phyloP scores from a whole-genome alignment of 2,329 filamentous ascomycete species.

The Fusarium austroafricanum region DNA sequence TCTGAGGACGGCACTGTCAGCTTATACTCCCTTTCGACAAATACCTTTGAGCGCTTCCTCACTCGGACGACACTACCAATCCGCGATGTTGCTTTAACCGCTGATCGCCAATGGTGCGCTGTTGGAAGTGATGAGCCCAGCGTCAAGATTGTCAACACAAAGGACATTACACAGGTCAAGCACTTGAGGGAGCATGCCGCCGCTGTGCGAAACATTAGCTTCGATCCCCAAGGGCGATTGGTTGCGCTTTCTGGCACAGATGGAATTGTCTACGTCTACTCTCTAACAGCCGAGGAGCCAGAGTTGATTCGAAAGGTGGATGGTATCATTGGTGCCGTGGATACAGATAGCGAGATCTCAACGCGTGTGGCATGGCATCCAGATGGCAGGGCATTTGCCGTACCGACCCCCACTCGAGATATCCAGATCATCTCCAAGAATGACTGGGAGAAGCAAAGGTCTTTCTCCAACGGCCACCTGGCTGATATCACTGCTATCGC shows the following conservation, averaged over 20 bases:
- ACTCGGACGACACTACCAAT: conserved; percentile 87
- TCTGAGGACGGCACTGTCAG: conserved; percentile 97
- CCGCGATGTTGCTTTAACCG: conserved; percentile 84
- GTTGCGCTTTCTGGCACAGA: conserved; percentile 88
- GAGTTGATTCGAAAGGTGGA: conserved; percentile 86
- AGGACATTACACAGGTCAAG: conserved; percentile 80
- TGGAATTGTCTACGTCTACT: conserved; percentile 91
- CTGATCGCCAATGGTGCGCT: conserved; percentile 87
- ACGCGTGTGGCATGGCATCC: conserved; percentile 90
- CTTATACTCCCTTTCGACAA: conserved; percentile 83
- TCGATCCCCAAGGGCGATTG: conserved; percentile 82
- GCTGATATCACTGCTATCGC: conserved; percentile 86
- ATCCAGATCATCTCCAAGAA: conserved; percentile 88
- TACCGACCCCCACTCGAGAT: conserved; percentile 83
- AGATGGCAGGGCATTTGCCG: conserved; percentile 90
- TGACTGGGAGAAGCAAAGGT: conserved; percentile 88
- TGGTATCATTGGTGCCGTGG: conserved; percentile 82
- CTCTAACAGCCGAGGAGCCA: conserved; percentile 79
- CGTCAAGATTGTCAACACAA: conserved; percentile 87
- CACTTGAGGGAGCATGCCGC: conserved; percentile 85
- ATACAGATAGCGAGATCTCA: conserved; percentile 78
- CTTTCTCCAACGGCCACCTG: conserved; percentile 82
- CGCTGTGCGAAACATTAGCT: conserved; percentile 91
- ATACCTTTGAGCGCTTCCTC: conserved; percentile 82
- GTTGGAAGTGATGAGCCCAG: conserved; percentile 96